These are phyloP conservation scores for Prunus yedoensis DNA, from an alignment of 331 rosid genomes.

Conservation along the genomic window DNA sequence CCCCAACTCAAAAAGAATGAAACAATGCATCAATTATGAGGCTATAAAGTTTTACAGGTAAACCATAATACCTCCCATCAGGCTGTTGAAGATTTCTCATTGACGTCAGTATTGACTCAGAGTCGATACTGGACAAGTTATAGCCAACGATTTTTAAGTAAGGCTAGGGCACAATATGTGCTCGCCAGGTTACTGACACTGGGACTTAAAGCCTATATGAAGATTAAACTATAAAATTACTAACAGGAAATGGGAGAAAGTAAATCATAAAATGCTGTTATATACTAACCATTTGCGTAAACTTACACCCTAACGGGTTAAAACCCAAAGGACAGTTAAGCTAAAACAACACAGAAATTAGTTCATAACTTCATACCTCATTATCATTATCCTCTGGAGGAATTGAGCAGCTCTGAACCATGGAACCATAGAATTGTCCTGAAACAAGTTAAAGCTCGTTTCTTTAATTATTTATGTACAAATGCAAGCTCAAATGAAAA, in stretches of 20 bases:
- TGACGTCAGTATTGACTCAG: conserved; percentile 49
- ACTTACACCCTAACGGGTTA: too few species aligned
- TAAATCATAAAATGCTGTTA: background rate
- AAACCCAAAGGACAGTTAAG: background rate
- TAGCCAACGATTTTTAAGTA: conserved; percentile 78
- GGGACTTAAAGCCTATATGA: conserved; percentile 46
- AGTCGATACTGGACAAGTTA: conserved; percentile 55
- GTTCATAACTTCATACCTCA: conserved; percentile 46
- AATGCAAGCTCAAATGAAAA: background rate
- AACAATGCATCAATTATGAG: background rate
- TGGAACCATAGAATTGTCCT: conserved; percentile 82
- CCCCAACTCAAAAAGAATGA: background rate
- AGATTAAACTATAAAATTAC: background rate
- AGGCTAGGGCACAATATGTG: conserved; percentile 78
- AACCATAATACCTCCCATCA: conserved; percentile 77
- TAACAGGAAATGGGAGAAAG: background rate
- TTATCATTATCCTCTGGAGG: conserved; percentile 48
- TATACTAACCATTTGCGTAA: background rate
- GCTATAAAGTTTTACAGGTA: background rate
- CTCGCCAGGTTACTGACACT: conserved; percentile 87
- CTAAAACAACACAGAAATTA: background rate
- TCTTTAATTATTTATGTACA: background rate
- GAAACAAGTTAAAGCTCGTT: conserved; percentile 31
- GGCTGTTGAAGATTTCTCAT: conserved; percentile 94
- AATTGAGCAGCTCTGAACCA: conserved; percentile 81